These are phyloP conservation scores for Saccharomyces hybrid DNA, from an alignment of 1,139 yeast genomes.

Conservation along the genomic window DNA sequence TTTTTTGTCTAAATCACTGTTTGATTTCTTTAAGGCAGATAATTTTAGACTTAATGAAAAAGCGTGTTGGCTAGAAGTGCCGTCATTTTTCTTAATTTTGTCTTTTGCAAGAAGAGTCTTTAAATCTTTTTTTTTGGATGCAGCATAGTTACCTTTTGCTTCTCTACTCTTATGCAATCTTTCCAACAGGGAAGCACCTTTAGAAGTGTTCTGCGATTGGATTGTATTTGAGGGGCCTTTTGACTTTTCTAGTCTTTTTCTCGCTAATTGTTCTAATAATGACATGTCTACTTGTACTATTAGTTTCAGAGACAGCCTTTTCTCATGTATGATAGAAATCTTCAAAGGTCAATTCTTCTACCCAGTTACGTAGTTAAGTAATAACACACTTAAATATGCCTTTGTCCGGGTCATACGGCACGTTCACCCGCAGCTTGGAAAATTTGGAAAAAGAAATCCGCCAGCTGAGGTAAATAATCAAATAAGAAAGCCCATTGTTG, in stretches of 20 bases:
- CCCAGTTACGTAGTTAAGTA: not conserved
- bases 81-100: not conserved
- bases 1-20: not conserved
- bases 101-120: not conserved
- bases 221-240: constrained; percentile 2
- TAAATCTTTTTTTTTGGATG: not conserved
- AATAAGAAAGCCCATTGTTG: not conserved
- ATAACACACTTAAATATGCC: not conserved
- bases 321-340: not conserved
- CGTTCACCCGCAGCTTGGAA: not conserved
- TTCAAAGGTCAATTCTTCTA: not conserved
- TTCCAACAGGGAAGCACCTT: constrained; percentile 3
- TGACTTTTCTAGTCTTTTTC: constrained; percentile 10
- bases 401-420: not conserved
- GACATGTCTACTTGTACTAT: constrained; percentile 10
- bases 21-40: constrained; percentile 6
- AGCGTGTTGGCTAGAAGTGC: not conserved
- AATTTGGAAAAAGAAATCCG: not conserved
- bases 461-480: not conserved
- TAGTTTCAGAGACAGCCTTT: not conserved
- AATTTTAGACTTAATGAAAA: constrained; percentile 6
- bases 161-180: not conserved
- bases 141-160: not conserved
- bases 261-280: constrained; percentile 21
- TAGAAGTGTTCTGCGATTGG: not conserved